Evolutionary conservation across 179 eudicot genomes (phyloP).

Genomic region (Beta macrorhiza): DNA sequence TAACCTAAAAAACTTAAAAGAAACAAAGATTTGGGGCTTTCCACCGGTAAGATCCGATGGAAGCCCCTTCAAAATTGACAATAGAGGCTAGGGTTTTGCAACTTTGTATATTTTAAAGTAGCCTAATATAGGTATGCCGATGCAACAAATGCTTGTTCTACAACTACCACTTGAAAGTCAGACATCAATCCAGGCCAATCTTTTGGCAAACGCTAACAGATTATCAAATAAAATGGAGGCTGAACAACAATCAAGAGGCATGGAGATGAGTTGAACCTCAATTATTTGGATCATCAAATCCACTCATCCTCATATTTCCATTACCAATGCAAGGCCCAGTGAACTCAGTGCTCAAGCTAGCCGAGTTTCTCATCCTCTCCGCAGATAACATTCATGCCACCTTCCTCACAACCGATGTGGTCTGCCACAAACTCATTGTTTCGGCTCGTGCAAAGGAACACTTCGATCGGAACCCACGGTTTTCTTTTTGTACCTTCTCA

Average conservation of each 20-base stretch:
- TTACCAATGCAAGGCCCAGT: conserved; percentile 49
- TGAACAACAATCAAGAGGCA: neutral
- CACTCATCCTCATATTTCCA: conserved; percentile 43
- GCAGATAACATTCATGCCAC: conserved; percentile 27
- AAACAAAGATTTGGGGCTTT: no score
- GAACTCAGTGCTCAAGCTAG: conserved; percentile 42
- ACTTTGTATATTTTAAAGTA: no score
- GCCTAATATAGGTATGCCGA: no score
- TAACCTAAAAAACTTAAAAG: no score
- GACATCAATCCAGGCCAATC: neutral
- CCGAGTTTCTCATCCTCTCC: conserved; percentile 36
- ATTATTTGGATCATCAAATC: neutral
- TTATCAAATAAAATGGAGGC: neutral
- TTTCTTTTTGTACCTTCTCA: conserved; percentile 29
- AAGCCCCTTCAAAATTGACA: no score
- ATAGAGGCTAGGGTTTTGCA: no score
- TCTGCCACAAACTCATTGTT: conserved; percentile 28
- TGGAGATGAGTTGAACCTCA: neutral
- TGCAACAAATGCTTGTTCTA: no score
- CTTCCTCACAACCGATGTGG: conserved; percentile 37
- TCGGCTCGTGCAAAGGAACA: conserved; percentile 16
- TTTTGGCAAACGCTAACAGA: neutral
- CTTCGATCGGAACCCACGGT: conserved; percentile 18
- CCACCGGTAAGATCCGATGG: no score
- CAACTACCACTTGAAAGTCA: no score